A percentile compares a stretch with the other conserved stretches of the same genome.
phyloP scores from a whole-genome alignment of 768 basidiomycete species.

The Panaeolus papilionaceus region DNA sequence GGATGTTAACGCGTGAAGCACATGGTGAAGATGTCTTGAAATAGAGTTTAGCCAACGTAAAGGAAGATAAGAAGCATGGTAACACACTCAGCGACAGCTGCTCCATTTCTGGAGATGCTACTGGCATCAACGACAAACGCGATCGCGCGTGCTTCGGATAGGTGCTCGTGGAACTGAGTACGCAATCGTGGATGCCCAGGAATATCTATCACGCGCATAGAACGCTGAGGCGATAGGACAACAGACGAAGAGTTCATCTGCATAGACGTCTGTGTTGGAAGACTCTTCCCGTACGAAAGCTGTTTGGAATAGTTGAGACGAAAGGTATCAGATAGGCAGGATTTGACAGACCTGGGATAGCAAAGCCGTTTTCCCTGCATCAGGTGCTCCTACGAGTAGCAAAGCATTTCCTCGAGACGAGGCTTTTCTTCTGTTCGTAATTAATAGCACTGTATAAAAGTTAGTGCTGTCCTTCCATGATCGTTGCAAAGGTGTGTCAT shows the following conservation, averaged over 20 bases:
- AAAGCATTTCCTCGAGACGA: constrained; percentile 61
- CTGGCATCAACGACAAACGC: constrained; percentile 84
- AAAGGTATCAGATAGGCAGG: background rate
- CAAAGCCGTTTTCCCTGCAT: constrained; percentile 84
- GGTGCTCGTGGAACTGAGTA: constrained; percentile 71
- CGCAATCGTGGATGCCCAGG: constrained; percentile 88
- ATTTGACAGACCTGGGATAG: constrained; percentile 63
- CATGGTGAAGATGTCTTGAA: constrained; percentile 72
- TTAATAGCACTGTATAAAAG: constrained; percentile 44
- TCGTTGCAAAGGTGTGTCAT: constrained; percentile 14
- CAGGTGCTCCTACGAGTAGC: constrained; percentile 77
- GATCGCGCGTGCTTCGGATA: constrained; percentile 66
- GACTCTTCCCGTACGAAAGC: constrained; percentile 68
- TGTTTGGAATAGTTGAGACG: constrained; percentile 34
- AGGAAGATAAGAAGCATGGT: background rate
- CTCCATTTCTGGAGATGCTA: constrained; percentile 76
- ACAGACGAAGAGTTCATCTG: constrained; percentile 69
- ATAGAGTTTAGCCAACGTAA: constrained; percentile 11
- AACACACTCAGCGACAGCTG: constrained; percentile 81
- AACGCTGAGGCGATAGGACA: constrained; percentile 48
- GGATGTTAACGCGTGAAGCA: constrained; percentile 73
- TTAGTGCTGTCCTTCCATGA: constrained; percentile 4
- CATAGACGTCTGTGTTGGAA: constrained; percentile 79
- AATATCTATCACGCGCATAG: constrained; percentile 69
- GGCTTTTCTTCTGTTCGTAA: constrained; percentile 51